Base-by-base conservation (phyloP, 1,284 basidiomycete genomes). In the Trichosporon asahii region DNA sequence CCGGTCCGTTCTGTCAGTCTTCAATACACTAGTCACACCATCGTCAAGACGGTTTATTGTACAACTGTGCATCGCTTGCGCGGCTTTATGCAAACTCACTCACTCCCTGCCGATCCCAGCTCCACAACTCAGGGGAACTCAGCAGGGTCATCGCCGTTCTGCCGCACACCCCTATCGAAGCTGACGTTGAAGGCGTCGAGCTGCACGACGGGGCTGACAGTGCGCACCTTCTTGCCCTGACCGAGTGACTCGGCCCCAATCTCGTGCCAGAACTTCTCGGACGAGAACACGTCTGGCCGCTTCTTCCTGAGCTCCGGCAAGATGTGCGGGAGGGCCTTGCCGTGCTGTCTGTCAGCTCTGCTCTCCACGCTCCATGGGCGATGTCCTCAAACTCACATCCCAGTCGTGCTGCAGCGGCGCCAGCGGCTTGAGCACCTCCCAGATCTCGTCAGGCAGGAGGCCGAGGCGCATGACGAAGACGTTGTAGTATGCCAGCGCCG, bases 91-190 rank as follows among this genome's bases (percentile, higher is more conserved):
- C n/a, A n/a, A n/a, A n/a, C n/a, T n/a, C n/a, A 33, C 31, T 33
- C 31, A 9, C 31, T 8, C 31, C 6, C 6, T 6, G 31, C 7
- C 31, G 7, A 33, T 33, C 31, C 31, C 31, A 9, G 31, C 31
- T 1, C 31, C 31, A 33, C 31, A 33, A 33, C 31, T 33, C 31
- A 33, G 31, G 70, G 71, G 68, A 68, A 72, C 37, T 61, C 71
- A 3, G 71, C 71, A 1, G 68, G 53, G 33, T 72, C 68, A 29
- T 66, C 33, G 11, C 71, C 71, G 21, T 69, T 72, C 64, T 72
- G 71, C 40, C 65, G 40, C 2, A 68, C 55, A 5, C 65, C 68
- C 0, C 64, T 40, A 7, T 53, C 31, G 5, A 69, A 46, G 2
- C 33, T 57, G 12, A 68, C 33, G 7, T n/a, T 33, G 3, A 67